phyloP scores from a whole-genome alignment of 768 basidiomycete genomes.

The Mrakia gelida region DNA sequence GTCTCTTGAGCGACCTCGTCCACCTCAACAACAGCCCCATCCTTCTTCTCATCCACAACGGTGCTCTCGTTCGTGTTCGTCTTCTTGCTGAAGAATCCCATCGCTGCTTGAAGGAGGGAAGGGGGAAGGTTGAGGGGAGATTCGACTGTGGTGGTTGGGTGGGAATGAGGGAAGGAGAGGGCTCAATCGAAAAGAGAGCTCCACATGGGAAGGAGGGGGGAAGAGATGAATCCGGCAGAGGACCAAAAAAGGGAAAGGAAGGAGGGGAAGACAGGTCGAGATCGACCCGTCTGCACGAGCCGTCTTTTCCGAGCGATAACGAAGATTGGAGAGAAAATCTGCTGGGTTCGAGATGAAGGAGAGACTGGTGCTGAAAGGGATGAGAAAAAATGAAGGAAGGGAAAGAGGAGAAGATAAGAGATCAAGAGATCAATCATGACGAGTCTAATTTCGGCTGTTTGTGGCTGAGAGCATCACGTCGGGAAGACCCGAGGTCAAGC shows the following conservation, averaged over 20 bases:
- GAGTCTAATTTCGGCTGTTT: too few species aligned
- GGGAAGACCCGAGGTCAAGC: too few species aligned
- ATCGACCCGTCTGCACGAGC: background rate
- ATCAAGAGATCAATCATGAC: too few species aligned
- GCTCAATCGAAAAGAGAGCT: background rate
- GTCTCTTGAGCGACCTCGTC: conserved; percentile 18
- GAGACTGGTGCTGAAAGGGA: too few species aligned
- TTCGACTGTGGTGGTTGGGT: background rate
- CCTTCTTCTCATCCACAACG: background rate
- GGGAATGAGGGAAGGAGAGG: background rate
- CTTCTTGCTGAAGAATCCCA: conserved; percentile 21
- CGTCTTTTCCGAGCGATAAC: background rate
- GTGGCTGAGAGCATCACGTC: too few species aligned
- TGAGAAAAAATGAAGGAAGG: too few species aligned
- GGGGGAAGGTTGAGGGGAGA: background rate
- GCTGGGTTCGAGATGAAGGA: too few species aligned
- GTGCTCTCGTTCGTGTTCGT: background rate
- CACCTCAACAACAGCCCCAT: background rate
- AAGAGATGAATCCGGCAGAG: background rate
- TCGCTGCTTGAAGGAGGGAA: background rate
- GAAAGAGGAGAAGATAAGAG: too few species aligned
- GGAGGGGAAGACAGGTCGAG: background rate
- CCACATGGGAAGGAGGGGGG: background rate
- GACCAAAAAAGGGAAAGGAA: background rate
- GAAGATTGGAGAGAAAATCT: too few species aligned